These are phyloP conservation scores for Alternaria rosae DNA, from an alignment of 2,329 filamentous ascomycete genomes.

Conservation along the genomic window DNA sequence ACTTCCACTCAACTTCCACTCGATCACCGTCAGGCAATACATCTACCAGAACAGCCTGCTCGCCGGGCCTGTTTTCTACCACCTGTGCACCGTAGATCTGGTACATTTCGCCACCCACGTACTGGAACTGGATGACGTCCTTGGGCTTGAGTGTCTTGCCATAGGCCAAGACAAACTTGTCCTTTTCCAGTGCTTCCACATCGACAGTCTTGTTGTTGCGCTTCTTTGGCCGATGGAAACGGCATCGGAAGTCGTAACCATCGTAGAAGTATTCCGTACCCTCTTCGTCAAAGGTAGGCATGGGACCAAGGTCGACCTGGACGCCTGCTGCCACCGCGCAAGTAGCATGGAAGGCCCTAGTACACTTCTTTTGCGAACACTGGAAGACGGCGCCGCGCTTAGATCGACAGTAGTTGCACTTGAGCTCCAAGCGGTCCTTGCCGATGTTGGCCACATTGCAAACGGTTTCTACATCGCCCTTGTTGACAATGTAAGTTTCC, in stretches of 20 bases:
- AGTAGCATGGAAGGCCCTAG: conserved; percentile 91
- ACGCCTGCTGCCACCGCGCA: conserved; percentile 93
- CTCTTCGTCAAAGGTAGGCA: conserved; percentile 87
- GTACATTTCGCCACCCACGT: conserved; percentile 74
- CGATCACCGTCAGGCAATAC: conserved; percentile 81
- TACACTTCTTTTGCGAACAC: conserved; percentile 93
- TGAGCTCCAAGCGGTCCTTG: conserved; percentile 87
- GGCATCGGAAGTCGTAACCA: conserved; percentile 91
- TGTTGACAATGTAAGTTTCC: conserved; percentile 82
- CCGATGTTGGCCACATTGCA: conserved; percentile 82
- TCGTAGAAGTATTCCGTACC: conserved; percentile 91
- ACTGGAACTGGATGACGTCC: conserved; percentile 87
- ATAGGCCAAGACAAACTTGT: conserved; percentile 71
- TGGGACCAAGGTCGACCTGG: conserved; percentile 84
- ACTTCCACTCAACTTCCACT: conserved; percentile 85
- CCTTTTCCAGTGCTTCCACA: conserved; percentile 72
- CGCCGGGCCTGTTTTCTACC: conserved; percentile 78
- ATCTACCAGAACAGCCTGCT: conserved; percentile 79
- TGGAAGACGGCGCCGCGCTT: conserved; percentile 97
- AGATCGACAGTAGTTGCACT: conserved; percentile 93
- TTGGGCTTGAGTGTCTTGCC: conserved; percentile 73
- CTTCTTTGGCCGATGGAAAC: conserved; percentile 89
- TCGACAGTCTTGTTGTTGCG: conserved; percentile 82
- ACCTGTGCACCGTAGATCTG: conserved; percentile 93
- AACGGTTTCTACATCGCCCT: conserved; percentile 72